Percentiles rank a stretch among this genome's conserved stretches.
These are phyloP conservation scores for Musa acuminata DNA, from an alignment of 176 grass and related monocot genomes.

Conservation along the genomic window DNA sequence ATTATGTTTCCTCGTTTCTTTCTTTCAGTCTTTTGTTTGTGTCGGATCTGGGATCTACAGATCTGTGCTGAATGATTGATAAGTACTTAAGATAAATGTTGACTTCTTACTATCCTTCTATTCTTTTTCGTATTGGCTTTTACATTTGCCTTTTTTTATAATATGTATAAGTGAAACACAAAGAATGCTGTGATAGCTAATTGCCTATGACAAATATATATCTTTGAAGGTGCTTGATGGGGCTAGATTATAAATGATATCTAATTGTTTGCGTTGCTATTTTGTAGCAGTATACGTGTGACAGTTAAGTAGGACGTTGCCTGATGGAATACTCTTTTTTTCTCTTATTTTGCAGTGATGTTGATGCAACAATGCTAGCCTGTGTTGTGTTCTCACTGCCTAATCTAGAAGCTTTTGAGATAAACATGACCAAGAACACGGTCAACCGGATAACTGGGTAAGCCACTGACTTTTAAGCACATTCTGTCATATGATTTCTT, in stretches of 20 bases:
- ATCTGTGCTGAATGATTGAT: not conserved
- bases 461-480: constrained; percentile 8
- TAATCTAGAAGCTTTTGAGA: constrained; percentile 57
- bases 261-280: not conserved
- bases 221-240: not conserved
- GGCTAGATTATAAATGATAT: not conserved
- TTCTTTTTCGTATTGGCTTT: not conserved
- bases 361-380: constrained; percentile 63
- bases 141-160: not conserved
- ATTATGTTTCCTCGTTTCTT: not conserved
- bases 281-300: not conserved
- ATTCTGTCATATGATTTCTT: not conserved
- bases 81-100: no score
- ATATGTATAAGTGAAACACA: not conserved
- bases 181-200: not conserved
- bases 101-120: not conserved
- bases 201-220: not conserved
- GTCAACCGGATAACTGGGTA: constrained; percentile 82
- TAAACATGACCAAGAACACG: constrained; percentile 38
- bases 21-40: not conserved
- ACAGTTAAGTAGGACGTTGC: not conserved
- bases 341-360: constrained; percentile 51
- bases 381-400: constrained; percentile 81
- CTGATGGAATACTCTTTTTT: constrained; percentile 25
- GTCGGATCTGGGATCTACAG: not conserved